These are phyloP conservation scores for Fusarium oxysporum DNA, from an alignment of 2,329 filamentous ascomycete species.

Conservation along the genomic window DNA sequence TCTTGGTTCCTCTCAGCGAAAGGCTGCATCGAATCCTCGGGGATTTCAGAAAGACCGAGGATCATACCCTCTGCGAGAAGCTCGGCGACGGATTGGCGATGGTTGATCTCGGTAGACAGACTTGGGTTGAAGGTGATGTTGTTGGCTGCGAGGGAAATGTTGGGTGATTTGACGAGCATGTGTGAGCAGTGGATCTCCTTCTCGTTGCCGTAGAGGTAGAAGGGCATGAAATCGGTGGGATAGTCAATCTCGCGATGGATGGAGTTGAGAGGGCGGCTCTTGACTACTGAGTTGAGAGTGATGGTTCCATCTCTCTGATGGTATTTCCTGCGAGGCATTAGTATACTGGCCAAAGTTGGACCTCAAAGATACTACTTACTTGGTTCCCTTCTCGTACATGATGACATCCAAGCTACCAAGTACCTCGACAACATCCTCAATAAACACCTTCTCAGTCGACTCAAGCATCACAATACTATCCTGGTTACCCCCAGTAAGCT, in stretches of 20 bases:
- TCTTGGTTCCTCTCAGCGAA: constrained; percentile 44
- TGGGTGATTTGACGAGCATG: constrained; percentile 56
- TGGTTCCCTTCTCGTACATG: constrained; percentile 22
- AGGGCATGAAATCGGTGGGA: constrained; percentile 54
- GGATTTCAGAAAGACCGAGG: constrained; percentile 48
- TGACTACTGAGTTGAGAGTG: constrained; percentile 40
- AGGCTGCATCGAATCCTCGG: constrained; percentile 54
- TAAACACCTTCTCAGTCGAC: background rate
- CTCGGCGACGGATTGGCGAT: constrained; percentile 26
- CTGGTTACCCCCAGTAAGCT: background rate
- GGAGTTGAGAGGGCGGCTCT: constrained; percentile 53
- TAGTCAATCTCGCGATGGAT: constrained; percentile 50
- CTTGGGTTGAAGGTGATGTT: constrained; percentile 17
- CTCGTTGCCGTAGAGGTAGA: constrained; percentile 57
- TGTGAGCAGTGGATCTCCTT: constrained; percentile 56
- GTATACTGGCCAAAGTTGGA: too few relatives aligned
- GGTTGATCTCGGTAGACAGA: constrained; percentile 9
- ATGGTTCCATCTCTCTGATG: constrained; percentile 42
- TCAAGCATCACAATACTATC: constrained; percentile 35
- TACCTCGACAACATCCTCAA: background rate
- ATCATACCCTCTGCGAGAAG: constrained; percentile 39
- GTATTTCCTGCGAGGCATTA: constrained; percentile 14
- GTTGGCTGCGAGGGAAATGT: constrained; percentile 51
- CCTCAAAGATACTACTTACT: background rate
- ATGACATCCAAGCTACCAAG: background rate